Base-by-base conservation (phyloP, 1,284 basidiomycete species). In the Ustilago shanxiensis region DNA sequence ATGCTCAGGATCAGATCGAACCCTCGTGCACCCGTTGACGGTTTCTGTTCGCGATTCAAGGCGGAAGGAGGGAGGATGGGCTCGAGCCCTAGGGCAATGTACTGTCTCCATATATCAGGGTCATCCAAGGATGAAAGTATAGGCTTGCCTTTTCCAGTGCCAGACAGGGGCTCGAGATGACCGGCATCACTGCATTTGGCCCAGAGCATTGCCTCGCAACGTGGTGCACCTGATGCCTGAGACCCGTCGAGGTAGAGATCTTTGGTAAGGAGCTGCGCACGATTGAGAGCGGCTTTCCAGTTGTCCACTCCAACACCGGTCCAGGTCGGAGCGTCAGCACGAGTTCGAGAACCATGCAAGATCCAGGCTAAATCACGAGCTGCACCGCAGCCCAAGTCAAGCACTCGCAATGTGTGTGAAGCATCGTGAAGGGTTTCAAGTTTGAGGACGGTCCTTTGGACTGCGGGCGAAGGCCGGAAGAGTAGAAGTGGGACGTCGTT, bases 381-480 rank as follows among this genome's bases (percentile, higher is more conserved):
- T 24, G 74, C 69, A 0, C 74, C 74, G 45, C 74, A 77, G 14
- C 74, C 74, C 20, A 77, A 47, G 24, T 77, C 74, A 1, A 77
- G 53, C 33, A 72, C 62, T 33, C 59, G 54, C 26, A 63, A 29
- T 11, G 58, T 11, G 20, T 28, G 10, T 24, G 24, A 9, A 7
- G 22, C 4, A 9, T 20, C 26, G 8, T n/a, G 11, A 13, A 35
- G 8, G 11, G 47, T 35, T 28, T 72, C 70, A 1, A 67, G 47
- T 2, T 33, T 18, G 29, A 52, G 20, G 0, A 76, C 65, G 1
- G 50, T 63, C 39, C 68, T 35, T 18, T 49, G 49, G 1, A 77
- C 69, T 13, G 74, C 74, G 26, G 60, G 56, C 0, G 74, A 72
- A 1, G 74, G 74, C 2, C 57, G 61, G 52, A 77, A 77, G 6